Conservation (phyloP, 257 asterid species). For the Anisodus acutangulus region DNA sequence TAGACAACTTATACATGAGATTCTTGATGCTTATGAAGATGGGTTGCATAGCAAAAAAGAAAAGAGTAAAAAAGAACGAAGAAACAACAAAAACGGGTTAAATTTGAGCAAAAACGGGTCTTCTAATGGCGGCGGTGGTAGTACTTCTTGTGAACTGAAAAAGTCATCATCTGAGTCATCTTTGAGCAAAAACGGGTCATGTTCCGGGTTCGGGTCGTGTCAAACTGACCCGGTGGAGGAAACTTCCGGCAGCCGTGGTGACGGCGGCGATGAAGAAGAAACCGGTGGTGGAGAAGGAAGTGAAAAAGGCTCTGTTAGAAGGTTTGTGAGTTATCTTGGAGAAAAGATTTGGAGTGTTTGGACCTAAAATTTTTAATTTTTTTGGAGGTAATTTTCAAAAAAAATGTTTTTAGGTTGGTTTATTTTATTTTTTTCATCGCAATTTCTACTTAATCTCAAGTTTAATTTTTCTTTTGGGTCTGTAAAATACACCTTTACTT, state of each 20-base stretch:
- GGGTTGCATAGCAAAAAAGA: constrained; percentile 47
- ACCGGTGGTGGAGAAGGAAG: constrained; percentile 41
- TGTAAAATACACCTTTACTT: constrained; percentile 29
- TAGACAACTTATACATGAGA: constrained; percentile 70
- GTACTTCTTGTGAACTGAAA: constrained; percentile 28
- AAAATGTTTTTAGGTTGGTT: constrained; percentile 33
- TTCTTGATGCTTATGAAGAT: constrained; percentile 71
- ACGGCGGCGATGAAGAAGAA: constrained; percentile 33
- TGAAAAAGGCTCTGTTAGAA: constrained; percentile 64
- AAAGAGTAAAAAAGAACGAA: constrained; percentile 51
- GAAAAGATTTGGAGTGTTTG: constrained; percentile 80
- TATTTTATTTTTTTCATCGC: constrained; percentile 21
- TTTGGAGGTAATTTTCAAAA: constrained; percentile 23
- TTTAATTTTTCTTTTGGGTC: neutral
- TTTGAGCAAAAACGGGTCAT: constrained; percentile 42
- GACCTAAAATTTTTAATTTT: constrained; percentile 37
- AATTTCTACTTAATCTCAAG: neutral
- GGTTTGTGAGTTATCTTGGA: constrained; percentile 66
- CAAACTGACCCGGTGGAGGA: constrained; percentile 43
- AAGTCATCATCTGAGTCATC: constrained; percentile 36
- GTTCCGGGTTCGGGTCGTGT: neutral
- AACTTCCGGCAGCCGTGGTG: neutral
- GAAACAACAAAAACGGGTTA: constrained; percentile 37
- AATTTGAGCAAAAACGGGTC: neutral
- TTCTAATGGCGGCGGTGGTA: constrained; percentile 12